Conservation (phyloP, 331 rosid species). For the Prunus yedoensis region DNA sequence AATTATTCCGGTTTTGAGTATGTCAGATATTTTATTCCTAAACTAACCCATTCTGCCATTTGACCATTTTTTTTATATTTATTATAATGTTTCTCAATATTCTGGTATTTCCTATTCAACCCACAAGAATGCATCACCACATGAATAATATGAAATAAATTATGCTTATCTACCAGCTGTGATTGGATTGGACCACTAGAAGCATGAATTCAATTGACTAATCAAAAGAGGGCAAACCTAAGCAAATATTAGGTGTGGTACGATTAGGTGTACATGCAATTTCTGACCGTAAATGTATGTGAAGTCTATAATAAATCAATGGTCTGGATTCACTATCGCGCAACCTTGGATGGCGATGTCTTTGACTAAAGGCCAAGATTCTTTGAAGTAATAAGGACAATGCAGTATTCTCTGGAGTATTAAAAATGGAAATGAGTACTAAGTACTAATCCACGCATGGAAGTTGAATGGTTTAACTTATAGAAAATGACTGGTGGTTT, state of each 20-base stretch:
- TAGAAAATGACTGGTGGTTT: neutral
- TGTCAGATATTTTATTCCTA: too few species aligned
- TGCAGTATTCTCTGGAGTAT: conserved; percentile 21
- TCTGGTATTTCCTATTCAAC: neutral
- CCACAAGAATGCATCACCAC: neutral
- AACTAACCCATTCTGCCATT: too few species aligned
- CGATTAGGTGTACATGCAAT: too few species aligned
- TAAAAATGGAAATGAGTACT: neutral
- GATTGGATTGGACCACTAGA: neutral
- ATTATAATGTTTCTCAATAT: neutral
- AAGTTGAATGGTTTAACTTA: neutral
- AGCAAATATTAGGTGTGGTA: neutral
- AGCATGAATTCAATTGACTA: neutral
- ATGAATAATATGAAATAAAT: neutral
- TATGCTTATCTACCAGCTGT: neutral
- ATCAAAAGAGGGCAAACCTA: neutral
- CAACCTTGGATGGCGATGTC: neutral
- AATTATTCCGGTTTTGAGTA: too few species aligned
- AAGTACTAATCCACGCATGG: neutral
- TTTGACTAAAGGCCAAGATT: neutral
- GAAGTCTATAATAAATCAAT: too few species aligned
- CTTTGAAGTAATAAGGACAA: conserved; percentile 22
- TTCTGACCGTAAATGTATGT: too few species aligned
- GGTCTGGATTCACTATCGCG: too few species aligned
- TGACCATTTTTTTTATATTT: too few species aligned